phyloP scores from a whole-genome alignment of 2,329 filamentous ascomycete species.

The Sporothrix humicola region DNA sequence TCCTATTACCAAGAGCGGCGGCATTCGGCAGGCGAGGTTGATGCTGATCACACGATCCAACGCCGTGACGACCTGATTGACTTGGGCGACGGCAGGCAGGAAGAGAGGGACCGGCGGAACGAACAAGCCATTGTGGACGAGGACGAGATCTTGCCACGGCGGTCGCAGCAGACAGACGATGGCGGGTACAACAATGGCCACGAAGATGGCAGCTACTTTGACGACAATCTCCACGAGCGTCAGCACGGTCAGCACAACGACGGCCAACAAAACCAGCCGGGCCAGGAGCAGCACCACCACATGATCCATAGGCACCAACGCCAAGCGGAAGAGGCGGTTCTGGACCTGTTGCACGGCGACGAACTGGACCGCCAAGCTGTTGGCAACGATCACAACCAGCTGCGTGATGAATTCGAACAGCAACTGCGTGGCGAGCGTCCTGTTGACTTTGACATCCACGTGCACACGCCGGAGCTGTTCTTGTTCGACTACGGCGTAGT shows the following conservation, averaged over 20 bases:
- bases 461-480: conserved; percentile 94
- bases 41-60: conserved; percentile 65
- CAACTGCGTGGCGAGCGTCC: conserved; percentile 36
- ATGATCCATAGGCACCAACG: conserved; percentile 23
- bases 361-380: conserved; percentile 27
- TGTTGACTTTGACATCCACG: conserved; percentile 80
- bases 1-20: conserved; percentile 64
- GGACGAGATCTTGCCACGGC: conserved; percentile 34
- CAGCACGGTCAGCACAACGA: conserved; percentile 23
- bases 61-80: conserved; percentile 61
- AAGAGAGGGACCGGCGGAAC: conserved; percentile 45
- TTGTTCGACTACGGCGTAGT: conserved; percentile 97
- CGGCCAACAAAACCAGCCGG: conserved; percentile 16
- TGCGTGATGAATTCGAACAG: conserved; percentile 34
- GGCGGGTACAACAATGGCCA: conserved; percentile 46
- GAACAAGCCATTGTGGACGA: conserved; percentile 40
- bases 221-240: conserved; percentile 16
- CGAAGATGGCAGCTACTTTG: conserved; percentile 44
- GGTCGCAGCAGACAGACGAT: conserved; percentile 36
- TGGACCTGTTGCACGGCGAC: conserved; percentile 32
- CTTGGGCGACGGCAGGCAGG: conserved; percentile 51
- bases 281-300: conserved; percentile 44
- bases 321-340: conserved; percentile 26
- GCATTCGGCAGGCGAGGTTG: conserved; percentile 76
- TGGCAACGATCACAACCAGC: conserved; percentile 28